Conservation (phyloP, 805 yeast genomes). For the Candida caryicola region DNA sequence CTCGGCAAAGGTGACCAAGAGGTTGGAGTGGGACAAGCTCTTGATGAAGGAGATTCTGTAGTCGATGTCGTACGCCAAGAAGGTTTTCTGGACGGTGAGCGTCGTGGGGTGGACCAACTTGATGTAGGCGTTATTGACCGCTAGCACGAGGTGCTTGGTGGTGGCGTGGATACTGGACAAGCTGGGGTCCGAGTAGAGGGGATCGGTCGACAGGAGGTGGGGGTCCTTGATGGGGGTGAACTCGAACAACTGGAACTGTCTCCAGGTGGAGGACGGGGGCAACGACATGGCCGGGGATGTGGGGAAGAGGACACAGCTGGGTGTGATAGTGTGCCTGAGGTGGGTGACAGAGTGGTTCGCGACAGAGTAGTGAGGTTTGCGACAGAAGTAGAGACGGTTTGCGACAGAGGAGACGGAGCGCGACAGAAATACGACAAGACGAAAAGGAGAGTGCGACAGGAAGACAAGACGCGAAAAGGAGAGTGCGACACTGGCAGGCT, state of each 20-base stretch:
- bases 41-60: constrained; percentile 60
- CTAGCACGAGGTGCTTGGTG: constrained; percentile 54
- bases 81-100: constrained; percentile 47
- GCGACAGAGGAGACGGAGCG: too few relatives aligned
- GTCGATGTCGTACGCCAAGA: constrained; percentile 62
- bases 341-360: too few relatives aligned
- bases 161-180: constrained; percentile 63
- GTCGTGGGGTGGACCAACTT: constrained; percentile 51
- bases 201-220: constrained; percentile 53
- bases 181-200: constrained; percentile 77
- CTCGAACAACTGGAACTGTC: constrained; percentile 86
- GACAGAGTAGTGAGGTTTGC: too few relatives aligned
- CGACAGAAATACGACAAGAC: too few relatives aligned
- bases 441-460: too few relatives aligned
- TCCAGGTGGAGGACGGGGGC: constrained; percentile 40
- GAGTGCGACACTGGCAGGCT: too few relatives aligned
- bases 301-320: too few relatives aligned
- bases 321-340: too few relatives aligned
- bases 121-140: constrained; percentile 51
- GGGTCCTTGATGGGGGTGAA: constrained; percentile 85
- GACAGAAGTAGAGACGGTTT: too few relatives aligned
- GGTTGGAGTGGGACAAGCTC: constrained; percentile 45
- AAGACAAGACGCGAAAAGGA: too few relatives aligned
- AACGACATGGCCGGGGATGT: constrained; percentile 9
- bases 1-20: constrained; percentile 73